Conservation (phyloP, 1,139 yeast genomes). For the Kurtzmaniella natalensis region DNA sequence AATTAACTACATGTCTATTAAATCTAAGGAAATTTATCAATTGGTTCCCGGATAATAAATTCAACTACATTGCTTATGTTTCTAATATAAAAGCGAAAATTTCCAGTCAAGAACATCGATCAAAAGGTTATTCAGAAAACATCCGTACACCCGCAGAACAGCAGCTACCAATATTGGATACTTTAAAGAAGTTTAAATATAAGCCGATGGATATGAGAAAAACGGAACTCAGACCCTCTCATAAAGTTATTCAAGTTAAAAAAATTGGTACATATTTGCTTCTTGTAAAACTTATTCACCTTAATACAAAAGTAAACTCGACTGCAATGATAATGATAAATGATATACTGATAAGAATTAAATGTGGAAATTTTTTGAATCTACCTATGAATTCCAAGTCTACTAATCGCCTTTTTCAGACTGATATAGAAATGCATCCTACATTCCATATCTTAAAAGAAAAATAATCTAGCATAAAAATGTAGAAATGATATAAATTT, state of each 20-base stretch:
- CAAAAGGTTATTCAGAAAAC: conserved; percentile 3
- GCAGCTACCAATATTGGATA: not conserved
- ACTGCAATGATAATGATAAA: conserved; percentile 15
- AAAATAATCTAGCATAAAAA: too few species aligned
- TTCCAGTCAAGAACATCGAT: conserved; percentile 1
- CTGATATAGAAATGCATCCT: too few species aligned
- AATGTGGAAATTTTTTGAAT: conserved; percentile 5
- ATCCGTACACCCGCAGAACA: not conserved
- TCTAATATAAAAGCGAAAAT: conserved; percentile 4
- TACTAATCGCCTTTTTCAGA: too few species aligned
- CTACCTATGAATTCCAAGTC: too few species aligned
- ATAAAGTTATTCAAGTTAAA: conserved; percentile 10
- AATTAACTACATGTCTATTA: not conserved
- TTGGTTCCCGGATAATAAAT: conserved; percentile 20
- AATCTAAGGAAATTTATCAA: conserved; percentile 11
- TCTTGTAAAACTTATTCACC: conserved; percentile 11
- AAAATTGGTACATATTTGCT: conserved; percentile 20
- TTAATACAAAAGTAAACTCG: conserved; percentile 5
- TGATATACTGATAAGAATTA: conserved; percentile 14
- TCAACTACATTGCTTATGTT: conserved; percentile 14
- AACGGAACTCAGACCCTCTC: conserved; percentile 13
- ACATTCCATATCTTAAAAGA: too few species aligned
- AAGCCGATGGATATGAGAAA: conserved; percentile 7
- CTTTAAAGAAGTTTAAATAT: not conserved
- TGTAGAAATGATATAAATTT: too few species aligned